phyloP scores from a whole-genome alignment of 148 eudicot genomes.

The Gaultheria prostrata region DNA sequence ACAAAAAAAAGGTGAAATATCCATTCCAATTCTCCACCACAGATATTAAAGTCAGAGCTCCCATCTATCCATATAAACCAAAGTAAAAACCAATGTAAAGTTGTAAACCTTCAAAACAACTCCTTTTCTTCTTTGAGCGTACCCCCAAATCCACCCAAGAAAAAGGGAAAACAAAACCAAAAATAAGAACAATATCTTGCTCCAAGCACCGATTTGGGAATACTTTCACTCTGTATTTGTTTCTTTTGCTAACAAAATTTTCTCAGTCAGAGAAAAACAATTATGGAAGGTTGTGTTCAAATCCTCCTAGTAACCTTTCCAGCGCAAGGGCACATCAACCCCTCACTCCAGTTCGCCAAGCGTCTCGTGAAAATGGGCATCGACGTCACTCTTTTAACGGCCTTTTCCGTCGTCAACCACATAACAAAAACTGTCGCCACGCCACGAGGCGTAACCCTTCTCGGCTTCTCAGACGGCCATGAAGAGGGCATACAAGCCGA shows the following conservation, averaged over 20 bases:
- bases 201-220: too few relatives aligned
- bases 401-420: conserved; percentile 16
- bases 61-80: not conserved
- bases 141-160: not conserved
- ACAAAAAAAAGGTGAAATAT: too few relatives aligned
- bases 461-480: conserved; percentile 34
- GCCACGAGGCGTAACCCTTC: not conserved
- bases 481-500: conserved; percentile 22
- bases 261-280: too few relatives aligned
- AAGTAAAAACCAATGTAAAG: not conserved
- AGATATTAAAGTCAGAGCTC: not conserved
- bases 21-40: not conserved
- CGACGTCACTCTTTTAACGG: conserved; percentile 43
- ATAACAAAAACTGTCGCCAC: not conserved
- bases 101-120: not conserved
- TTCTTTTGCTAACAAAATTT: not conserved
- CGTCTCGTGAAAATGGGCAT: conserved; percentile 31
- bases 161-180: not conserved
- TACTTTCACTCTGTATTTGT: not conserved
- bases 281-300: conserved; percentile 6
- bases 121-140: not conserved
- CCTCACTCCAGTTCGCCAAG: conserved; percentile 54
- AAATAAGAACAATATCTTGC: not conserved
- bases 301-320: conserved; percentile 36
- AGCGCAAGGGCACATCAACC: conserved; percentile 58